Evolutionary conservation across 352 stramenopile species (phyloP).

Genomic region (Globisporangium lucens): DNA sequence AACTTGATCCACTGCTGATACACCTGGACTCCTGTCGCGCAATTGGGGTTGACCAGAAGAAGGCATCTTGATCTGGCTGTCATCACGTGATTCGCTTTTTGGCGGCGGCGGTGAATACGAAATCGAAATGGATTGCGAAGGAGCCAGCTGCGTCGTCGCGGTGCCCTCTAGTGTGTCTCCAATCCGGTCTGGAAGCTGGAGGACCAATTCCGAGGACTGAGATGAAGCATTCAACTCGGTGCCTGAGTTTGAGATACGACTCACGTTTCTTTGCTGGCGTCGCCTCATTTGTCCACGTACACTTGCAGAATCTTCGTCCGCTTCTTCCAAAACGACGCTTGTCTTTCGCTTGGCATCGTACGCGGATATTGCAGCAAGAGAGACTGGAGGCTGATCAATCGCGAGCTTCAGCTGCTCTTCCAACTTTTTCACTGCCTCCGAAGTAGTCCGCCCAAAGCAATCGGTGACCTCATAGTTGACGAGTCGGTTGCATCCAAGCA

Average conservation of each 20-base stretch:
- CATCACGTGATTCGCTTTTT: background rate
- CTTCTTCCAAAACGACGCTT: constrained; percentile 16
- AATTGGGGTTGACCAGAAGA: background rate
- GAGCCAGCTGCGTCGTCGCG: background rate
- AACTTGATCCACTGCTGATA: background rate
- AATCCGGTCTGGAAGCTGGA: background rate
- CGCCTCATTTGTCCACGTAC: background rate
- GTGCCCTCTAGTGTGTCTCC: background rate
- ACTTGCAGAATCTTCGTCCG: constrained; percentile 4
- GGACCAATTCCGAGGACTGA: background rate
- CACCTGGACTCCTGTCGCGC: background rate
- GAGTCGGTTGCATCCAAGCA: constrained; percentile 17
- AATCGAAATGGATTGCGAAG: constrained; percentile 5
- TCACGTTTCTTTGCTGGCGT: background rate
- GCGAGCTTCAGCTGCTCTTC: constrained; percentile 11
- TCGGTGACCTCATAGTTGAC: constrained; percentile 24
- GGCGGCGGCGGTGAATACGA: background rate
- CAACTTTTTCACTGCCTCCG: constrained; percentile 21
- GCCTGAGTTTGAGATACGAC: background rate
- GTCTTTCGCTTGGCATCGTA: constrained; percentile 2
- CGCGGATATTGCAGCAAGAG: background rate
- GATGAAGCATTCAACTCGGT: background rate
- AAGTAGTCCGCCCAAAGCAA: constrained; percentile 35
- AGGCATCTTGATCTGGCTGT: background rate
- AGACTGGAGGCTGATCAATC: background rate